Evolutionary conservation across 441 rosid genomes (phyloP).

Genomic region (Geranium incanum): DNA sequence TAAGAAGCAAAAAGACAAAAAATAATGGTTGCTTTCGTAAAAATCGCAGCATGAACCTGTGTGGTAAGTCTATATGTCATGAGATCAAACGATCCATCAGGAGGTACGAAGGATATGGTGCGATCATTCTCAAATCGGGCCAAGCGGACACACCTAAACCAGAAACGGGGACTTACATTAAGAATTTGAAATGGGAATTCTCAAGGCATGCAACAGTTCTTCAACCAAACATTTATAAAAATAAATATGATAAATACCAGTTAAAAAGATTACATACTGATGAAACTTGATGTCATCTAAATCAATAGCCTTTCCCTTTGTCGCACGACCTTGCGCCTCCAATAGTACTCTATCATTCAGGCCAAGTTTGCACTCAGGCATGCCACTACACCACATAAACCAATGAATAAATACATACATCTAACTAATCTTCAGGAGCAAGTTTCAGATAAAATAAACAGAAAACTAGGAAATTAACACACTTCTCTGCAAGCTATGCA

Average conservation of each 20-base stretch:
- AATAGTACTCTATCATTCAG: constrained; percentile 46
- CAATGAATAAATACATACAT: constrained; percentile 5
- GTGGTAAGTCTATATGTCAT: constrained; percentile 93
- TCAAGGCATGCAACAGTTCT: constrained; percentile 11
- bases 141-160: constrained; percentile 76
- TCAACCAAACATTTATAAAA: background rate
- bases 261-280: background rate
- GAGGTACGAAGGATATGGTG: constrained; percentile 88
- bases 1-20: background rate
- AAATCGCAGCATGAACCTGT: constrained; percentile 39
- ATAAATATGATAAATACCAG: background rate
- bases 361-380: constrained; percentile 81
- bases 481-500: background rate
- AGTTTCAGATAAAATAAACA: background rate
- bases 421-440: constrained; percentile 1
- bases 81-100: constrained; percentile 94
- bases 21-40: background rate
- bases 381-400: constrained; percentile 53
- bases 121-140: constrained; percentile 92
- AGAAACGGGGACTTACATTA: constrained; percentile 7
- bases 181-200: constrained; percentile 11
- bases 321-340: constrained; percentile 95
- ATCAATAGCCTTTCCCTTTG: constrained; percentile 97
- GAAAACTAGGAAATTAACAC: background rate
- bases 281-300: constrained; percentile 66